Percentiles rank a stretch among this genome's conserved stretches.
phyloP scores from a whole-genome alignment of 2,329 filamentous ascomycete species.

The Sclerotinia borealis region DNA sequence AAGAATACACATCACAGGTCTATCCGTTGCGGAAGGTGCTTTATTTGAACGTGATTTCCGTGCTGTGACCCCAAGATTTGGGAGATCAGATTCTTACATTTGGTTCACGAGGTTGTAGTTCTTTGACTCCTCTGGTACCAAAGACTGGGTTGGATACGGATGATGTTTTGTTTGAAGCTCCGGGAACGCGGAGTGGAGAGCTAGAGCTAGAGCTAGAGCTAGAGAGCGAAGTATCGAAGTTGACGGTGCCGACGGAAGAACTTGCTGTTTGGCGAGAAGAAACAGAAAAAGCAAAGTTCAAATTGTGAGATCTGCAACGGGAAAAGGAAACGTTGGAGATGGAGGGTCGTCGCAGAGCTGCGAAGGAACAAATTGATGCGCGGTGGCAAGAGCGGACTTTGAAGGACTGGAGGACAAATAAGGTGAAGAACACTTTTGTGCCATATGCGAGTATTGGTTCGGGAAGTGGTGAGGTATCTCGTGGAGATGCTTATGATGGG shows the following conservation, averaged over 20 bases:
- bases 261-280: neutral
- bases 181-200: neutral
- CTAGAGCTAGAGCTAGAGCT: neutral
- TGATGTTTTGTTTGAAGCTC: neutral
- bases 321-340: conserved; percentile 6
- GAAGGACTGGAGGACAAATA: neutral
- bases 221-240: neutral
- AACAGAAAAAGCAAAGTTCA: neutral
- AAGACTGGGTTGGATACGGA: neutral
- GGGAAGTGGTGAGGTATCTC: neutral
- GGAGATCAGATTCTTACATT: no score
- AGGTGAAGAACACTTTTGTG: neutral
- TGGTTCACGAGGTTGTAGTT: neutral
- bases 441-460: neutral
- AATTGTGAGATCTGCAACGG: neutral
- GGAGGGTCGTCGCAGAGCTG: conserved; percentile 6
- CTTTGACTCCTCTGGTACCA: neutral
- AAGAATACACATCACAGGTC: conserved; percentile 7
- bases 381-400: neutral
- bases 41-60: neutral
- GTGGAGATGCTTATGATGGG: neutral
- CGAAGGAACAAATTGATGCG: conserved; percentile 2
- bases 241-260: neutral
- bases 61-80: neutral
- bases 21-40: neutral